A percentile compares a stretch with the other conserved stretches of the same genome.
These are phyloP conservation scores for Talaromyces amestolkiae DNA, from an alignment of 2,329 filamentous ascomycete genomes.

Conservation along the genomic window DNA sequence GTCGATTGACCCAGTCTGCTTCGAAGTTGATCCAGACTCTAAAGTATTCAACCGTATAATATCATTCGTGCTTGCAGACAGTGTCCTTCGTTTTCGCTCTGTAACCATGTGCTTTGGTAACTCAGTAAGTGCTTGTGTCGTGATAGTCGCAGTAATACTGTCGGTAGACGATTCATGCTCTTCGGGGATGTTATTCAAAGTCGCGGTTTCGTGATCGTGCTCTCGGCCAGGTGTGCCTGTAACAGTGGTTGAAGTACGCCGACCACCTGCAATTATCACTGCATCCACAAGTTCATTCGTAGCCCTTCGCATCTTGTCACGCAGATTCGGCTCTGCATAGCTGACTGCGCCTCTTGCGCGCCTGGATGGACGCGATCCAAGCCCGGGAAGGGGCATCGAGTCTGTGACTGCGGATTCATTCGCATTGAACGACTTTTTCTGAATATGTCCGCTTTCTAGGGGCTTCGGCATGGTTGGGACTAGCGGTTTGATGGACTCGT, in stretches of 20 bases:
- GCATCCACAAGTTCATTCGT: constrained; percentile 74
- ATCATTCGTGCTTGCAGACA: constrained; percentile 22
- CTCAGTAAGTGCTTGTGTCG: constrained; percentile 14
- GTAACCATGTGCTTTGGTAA: constrained; percentile 29
- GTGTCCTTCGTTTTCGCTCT: constrained; percentile 32
- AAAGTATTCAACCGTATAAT: constrained; percentile 3
- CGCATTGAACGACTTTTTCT: background rate
- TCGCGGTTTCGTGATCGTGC: constrained; percentile 13
- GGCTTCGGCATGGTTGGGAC: background rate
- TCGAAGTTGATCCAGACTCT: constrained; percentile 2
- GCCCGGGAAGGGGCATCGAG: constrained; percentile 35
- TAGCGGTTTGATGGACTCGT: background rate
- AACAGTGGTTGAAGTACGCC: constrained; percentile 4
- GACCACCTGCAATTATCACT: constrained; percentile 46
- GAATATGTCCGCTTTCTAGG: background rate
- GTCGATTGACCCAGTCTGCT: background rate
- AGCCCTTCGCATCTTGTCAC: constrained; percentile 79
- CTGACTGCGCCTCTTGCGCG: constrained; percentile 68
- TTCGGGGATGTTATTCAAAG: background rate
- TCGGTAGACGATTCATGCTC: constrained; percentile 22
- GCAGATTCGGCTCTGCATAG: constrained; percentile 77
- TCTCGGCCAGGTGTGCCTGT: constrained; percentile 2
- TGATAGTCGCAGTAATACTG: constrained; percentile 40
- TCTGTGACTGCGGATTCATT: constrained; percentile 14
- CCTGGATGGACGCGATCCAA: constrained; percentile 59